Conservation (phyloP, 2,329 filamentous ascomycete genomes). For the Sordariomycetes sp. region DNA sequence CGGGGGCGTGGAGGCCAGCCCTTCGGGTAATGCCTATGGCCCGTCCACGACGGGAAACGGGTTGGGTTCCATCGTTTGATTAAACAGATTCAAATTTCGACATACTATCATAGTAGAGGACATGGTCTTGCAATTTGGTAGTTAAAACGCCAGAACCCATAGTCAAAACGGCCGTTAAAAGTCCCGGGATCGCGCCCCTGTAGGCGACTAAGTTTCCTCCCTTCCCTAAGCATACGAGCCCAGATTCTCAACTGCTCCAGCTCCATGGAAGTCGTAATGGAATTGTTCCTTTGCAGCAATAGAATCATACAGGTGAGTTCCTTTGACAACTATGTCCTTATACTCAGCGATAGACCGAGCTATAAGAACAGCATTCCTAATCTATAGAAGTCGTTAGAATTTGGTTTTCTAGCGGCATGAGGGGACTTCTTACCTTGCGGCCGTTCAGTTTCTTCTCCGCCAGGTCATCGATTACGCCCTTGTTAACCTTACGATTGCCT, state of each 20-base stretch:
- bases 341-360: not conserved
- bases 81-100: not conserved
- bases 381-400: not conserved
- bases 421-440: not conserved
- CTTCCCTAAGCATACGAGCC: not conserved
- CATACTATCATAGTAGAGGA: not conserved
- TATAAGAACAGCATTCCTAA: not conserved
- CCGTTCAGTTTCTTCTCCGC: not conserved
- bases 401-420: not conserved
- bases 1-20: not conserved
- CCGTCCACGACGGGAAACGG: not conserved
- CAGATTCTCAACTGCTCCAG: constrained; percentile 1
- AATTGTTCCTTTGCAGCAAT: not conserved
- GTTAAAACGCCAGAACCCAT: not conserved
- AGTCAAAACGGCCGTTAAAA: not conserved
- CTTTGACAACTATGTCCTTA: not conserved
- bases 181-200: not conserved
- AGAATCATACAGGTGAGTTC: not conserved
- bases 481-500: not conserved
- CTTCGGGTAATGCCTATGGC: not conserved
- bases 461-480: not conserved
- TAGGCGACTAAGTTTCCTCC: not conserved
- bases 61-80: not conserved
- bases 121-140: not conserved
- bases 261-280: not conserved